Evolutionary conservation across 164 flowering plant species (phyloP).

Genomic region (Liquidambar formosana): DNA sequence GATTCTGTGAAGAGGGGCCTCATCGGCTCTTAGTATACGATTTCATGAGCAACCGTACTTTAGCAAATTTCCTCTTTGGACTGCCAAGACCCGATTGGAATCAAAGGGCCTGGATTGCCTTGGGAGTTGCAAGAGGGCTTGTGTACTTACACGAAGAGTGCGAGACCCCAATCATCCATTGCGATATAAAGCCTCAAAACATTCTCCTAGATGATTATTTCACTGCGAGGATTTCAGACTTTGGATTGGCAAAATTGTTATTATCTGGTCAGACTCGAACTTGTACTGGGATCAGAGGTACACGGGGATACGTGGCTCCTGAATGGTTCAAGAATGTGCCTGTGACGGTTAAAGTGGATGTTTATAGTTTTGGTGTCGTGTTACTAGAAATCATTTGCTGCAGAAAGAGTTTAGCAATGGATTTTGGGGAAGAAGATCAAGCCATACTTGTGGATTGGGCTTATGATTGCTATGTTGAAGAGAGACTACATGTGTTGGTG

Average conservation of each 20-base stretch:
- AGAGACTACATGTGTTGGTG: constrained; percentile 2
- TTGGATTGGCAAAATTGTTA: constrained; percentile 21
- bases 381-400: constrained; percentile 16
- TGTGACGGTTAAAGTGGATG: constrained; percentile 13
- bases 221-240: constrained; percentile 11
- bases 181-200: constrained; percentile 25
- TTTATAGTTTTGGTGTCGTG: constrained; percentile 19
- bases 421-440: constrained; percentile 11
- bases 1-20: constrained; percentile 12
- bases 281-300: constrained; percentile 16
- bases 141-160: constrained; percentile 25
- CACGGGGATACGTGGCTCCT: constrained; percentile 21
- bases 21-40: constrained; percentile 22
- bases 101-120: constrained; percentile 8
- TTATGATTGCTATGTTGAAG: constrained; percentile 10
- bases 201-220: constrained; percentile 14
- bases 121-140: constrained; percentile 20
- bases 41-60: constrained; percentile 19
- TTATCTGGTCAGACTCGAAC: constrained; percentile 13
- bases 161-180: constrained; percentile 20
- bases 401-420: constrained; percentile 4
- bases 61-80: constrained; percentile 13
- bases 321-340: constrained; percentile 20
- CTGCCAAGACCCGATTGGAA: constrained; percentile 13
- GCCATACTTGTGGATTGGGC: constrained; percentile 14